Percentiles rank a stretch among this genome's conserved stretches.
These are phyloP conservation scores for Rutstroemia sp. DNA, from an alignment of 2,329 filamentous ascomycete species.

Conservation along the genomic window DNA sequence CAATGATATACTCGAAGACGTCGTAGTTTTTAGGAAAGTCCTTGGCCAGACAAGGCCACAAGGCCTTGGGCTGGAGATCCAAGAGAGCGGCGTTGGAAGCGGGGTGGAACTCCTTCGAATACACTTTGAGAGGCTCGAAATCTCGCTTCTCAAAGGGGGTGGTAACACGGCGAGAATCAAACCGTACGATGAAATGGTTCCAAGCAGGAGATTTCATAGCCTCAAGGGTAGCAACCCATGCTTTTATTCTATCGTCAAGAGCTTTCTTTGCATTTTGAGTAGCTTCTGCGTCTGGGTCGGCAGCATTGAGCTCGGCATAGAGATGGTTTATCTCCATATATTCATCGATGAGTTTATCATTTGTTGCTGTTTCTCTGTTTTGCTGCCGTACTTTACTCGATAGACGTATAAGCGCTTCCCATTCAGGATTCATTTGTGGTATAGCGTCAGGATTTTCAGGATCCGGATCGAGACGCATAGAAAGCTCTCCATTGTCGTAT, in stretches of 20 bases:
- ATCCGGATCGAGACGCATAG: not conserved
- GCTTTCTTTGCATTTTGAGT: not conserved
- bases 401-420: not conserved
- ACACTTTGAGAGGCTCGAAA: conserved; percentile 59
- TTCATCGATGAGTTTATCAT: not conserved
- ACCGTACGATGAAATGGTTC: not conserved
- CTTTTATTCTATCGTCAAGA: not conserved
- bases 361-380: not conserved
- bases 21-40: conserved; percentile 34
- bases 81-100: conserved; percentile 49
- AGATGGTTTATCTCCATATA: not conserved
- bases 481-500: not conserved
- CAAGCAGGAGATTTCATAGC: not conserved
- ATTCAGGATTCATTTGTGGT: not conserved
- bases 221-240: not conserved
- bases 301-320: not conserved
- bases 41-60: conserved; percentile 41
- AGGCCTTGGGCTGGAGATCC: conserved; percentile 56
- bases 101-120: conserved; percentile 60
- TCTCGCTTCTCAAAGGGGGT: conserved; percentile 34
- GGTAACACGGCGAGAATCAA: not conserved
- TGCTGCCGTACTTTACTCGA: not conserved
- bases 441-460: not conserved
- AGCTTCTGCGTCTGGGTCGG: not conserved
- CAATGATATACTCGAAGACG: conserved; percentile 45